Percentiles rank a stretch among this genome's conserved stretches.
Conservation (phyloP, 2,329 filamentous ascomycete genomes). For the Cladophialophora bantiana region DNA sequence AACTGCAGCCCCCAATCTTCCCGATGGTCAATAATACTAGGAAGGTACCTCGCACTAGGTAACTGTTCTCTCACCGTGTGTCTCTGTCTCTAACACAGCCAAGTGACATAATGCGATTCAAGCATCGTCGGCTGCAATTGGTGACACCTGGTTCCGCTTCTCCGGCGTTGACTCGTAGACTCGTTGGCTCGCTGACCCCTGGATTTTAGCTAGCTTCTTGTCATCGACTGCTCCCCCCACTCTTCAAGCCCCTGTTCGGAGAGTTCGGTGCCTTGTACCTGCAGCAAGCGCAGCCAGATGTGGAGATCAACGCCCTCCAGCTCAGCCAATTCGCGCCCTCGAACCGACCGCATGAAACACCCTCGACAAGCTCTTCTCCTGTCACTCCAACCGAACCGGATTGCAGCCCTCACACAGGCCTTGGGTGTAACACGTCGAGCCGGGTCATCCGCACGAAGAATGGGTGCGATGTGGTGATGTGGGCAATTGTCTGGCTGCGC, state of each 20-base stretch:
- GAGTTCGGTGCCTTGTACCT: slow-evolving; percentile 11
- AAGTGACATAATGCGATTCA: not conserved
- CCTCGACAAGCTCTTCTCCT: slow-evolving; percentile 4
- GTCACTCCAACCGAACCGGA: slow-evolving; percentile 3
- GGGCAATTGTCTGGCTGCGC: not conserved
- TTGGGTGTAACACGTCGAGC: slow-evolving; percentile 1
- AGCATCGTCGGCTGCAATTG: not conserved
- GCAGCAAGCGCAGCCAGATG: slow-evolving; percentile 1
- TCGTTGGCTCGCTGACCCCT: slow-evolving; percentile 6
- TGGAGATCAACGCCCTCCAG: not conserved
- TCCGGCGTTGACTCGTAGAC: not conserved
- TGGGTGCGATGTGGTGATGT: not conserved
- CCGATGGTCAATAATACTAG: too few relatives aligned
- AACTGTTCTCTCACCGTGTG: not conserved
- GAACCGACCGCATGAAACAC: slow-evolving; percentile 17
- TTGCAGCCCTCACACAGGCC: not conserved
- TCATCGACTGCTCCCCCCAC: not conserved
- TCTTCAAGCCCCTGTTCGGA: not conserved
- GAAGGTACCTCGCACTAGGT: too few relatives aligned
- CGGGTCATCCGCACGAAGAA: not conserved
- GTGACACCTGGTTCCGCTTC: slow-evolving; percentile 1
- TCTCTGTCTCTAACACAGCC: not conserved
- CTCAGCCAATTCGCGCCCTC: slow-evolving; percentile 16
- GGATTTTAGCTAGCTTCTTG: slow-evolving; percentile 4
- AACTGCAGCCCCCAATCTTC: too few relatives aligned